Conservation (phyloP, 108 stramenopile genomes). For the Ochromonas danica region DNA sequence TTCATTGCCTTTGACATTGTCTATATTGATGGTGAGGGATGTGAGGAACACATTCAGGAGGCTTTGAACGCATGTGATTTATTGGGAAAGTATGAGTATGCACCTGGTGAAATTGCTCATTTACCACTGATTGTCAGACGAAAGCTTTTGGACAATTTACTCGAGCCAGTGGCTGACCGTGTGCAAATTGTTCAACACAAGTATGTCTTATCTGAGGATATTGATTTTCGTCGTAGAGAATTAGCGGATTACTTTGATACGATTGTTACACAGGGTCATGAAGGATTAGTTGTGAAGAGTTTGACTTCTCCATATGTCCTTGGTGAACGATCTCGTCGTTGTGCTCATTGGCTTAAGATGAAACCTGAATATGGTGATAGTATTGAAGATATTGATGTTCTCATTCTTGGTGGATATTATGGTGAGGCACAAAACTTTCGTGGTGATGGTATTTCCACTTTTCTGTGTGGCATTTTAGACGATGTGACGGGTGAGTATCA, state of each 20-base stretch:
- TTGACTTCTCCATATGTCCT: slow-evolving; percentile 43
- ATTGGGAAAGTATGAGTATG: background rate
- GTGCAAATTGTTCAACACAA: slow-evolving; percentile 42
- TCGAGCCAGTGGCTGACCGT: slow-evolving; percentile 43
- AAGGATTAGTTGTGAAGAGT: slow-evolving; percentile 52
- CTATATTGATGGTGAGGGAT: slow-evolving; percentile 26
- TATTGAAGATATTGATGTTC: slow-evolving; percentile 43
- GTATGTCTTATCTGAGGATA: slow-evolving; percentile 11
- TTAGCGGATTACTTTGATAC: slow-evolving; percentile 39
- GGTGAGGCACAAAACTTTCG: slow-evolving; percentile 34
- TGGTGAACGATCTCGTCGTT: slow-evolving; percentile 29
- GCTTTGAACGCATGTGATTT: slow-evolving; percentile 2
- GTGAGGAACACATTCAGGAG: background rate
- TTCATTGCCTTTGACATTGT: slow-evolving; percentile 53
- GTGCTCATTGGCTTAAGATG: slow-evolving; percentile 48
- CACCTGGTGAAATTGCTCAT: slow-evolving; percentile 25
- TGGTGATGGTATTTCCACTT: slow-evolving; percentile 28
- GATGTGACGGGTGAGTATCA: background rate
- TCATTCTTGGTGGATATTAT: slow-evolving; percentile 44
- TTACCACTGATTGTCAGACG: slow-evolving; percentile 47
- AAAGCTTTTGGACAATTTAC: slow-evolving; percentile 18
- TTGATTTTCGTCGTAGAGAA: slow-evolving; percentile 29
- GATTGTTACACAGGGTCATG: slow-evolving; percentile 36
- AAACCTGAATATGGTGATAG: slow-evolving; percentile 53
- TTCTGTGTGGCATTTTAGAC: slow-evolving; percentile 12